Base-by-base conservation (phyloP, 108 stramenopile species). In the Nitzschia palea region DNA sequence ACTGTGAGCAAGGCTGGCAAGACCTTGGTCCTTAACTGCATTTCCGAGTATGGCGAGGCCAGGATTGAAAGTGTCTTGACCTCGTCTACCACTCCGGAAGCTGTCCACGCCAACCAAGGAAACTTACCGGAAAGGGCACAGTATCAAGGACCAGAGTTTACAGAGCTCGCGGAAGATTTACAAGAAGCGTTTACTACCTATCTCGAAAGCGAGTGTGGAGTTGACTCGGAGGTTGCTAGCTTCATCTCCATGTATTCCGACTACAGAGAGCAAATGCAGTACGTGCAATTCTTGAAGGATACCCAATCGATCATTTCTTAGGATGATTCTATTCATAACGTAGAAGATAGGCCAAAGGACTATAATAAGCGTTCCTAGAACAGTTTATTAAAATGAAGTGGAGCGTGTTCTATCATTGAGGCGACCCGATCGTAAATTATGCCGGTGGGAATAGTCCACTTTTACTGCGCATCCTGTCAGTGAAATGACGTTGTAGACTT, bases 401-500 rank as follows among this genome's bases (percentile, higher is more conserved):
- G 62, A 64, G 14, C 62, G 44, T 31, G 8, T 27, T 48, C 62
- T 34, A 23, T 42, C 27, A 42, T 48, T 20, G 5, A 18, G n/a
- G 5, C 18, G 9, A 20, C 15, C 47, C 9, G 47, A 48, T 20
- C 47, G 37, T 18, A 43, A 12, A 2, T 17, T 25, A 25, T 60
- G 18, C 18, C 36, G 53, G 18, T 42, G 26, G 9, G 48, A 33
- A 55, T 74, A 74, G 22, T 74, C 65, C 0, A 74, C 73, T 40
- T 61, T 74, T 14, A 74, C 73, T 25, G 73, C 73, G 40, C 57
- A 67, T 8, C 73, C 73, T 20, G 63, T 54, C 0, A 68, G 71
- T 6, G 85, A 85, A 35, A 95, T 87, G 25, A 95, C 89, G 60
- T 95, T 95, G 80, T 95, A 95, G 12, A 95, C 89, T 57, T 87